Conservation (phyloP, 768 basidiomycete species). For the Lactarius vividus region DNA sequence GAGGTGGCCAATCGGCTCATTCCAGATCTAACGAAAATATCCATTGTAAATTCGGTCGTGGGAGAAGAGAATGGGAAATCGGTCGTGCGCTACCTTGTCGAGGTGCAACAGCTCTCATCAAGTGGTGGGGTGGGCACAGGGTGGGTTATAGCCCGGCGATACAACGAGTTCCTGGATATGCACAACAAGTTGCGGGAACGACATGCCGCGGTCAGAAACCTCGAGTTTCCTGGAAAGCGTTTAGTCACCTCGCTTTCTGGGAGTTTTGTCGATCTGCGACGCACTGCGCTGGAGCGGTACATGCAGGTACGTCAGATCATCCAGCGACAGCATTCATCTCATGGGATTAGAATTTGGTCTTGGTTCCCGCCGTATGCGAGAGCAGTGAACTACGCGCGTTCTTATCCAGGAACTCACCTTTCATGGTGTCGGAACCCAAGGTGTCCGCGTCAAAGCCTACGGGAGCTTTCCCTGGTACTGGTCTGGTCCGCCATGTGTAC, state of each 20-base stretch:
- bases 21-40: slow-evolving; percentile 79
- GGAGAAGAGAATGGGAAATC: slow-evolving; percentile 86
- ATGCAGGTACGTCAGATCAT: slow-evolving; percentile 60
- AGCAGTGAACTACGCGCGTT: slow-evolving; percentile 81
- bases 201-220: slow-evolving; percentile 57
- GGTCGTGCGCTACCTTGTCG: slow-evolving; percentile 88
- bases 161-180: slow-evolving; percentile 92
- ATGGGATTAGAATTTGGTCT: slow-evolving; percentile 58
- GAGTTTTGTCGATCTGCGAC: slow-evolving; percentile 83
- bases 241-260: slow-evolving; percentile 83
- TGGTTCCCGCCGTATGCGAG: slow-evolving; percentile 73
- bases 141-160: slow-evolving; percentile 92
- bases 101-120: slow-evolving; percentile 81
- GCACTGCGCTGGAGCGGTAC: slow-evolving; percentile 81
- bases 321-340: background rate
- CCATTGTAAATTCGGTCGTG: slow-evolving; percentile 78
- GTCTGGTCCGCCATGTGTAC: slow-evolving; percentile 84
- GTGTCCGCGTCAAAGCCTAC: slow-evolving; percentile 40
- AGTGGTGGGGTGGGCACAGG: slow-evolving; percentile 80
- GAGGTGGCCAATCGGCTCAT: slow-evolving; percentile 86
- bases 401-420: slow-evolving; percentile 84
- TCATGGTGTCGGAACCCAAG: slow-evolving; percentile 55
- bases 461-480: slow-evolving; percentile 60
- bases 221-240: slow-evolving; percentile 94
- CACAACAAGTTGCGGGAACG: slow-evolving; percentile 83